Conservation (phyloP, 148 eudicot species). For the Vaccinium myrtillus region DNA sequence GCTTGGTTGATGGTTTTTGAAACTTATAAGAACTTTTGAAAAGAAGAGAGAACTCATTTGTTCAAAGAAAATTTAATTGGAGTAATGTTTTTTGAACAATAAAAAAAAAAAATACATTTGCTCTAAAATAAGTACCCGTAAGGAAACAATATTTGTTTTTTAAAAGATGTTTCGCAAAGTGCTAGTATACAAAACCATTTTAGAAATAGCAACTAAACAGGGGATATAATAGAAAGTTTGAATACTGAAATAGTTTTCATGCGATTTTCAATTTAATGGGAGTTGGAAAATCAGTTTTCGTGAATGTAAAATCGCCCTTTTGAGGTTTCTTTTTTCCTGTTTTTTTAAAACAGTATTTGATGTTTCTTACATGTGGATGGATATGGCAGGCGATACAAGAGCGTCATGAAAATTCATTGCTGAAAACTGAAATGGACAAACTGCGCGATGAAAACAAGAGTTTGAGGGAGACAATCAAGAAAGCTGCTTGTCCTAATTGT, state of each 20-base stretch:
- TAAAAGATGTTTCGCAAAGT: background rate
- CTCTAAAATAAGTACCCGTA: background rate
- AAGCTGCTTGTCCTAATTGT: conserved; percentile 69
- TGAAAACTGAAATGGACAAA: conserved; percentile 81
- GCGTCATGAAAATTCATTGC: conserved; percentile 83
- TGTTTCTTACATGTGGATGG: background rate
- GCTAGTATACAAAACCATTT: background rate
- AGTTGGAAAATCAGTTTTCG: background rate
- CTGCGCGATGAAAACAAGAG: conserved; percentile 69
- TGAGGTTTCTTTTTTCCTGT: background rate
- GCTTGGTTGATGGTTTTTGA: background rate
- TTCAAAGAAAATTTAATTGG: background rate
- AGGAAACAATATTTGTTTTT: background rate
- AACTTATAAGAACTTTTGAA: background rate
- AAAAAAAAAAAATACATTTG: background rate
- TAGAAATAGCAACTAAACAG: background rate
- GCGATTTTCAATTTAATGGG: background rate
- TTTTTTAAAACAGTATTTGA: background rate
- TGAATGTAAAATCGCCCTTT: background rate
- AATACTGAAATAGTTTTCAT: background rate
- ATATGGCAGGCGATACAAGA: conserved; percentile 86
- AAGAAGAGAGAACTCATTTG: background rate
- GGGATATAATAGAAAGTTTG: background rate
- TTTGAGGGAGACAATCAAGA: conserved; percentile 60
- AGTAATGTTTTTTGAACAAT: background rate